These are phyloP conservation scores for Dictyostelium citrinum DNA, from an alignment of 78 protist genomes.

Conservation along the genomic window DNA sequence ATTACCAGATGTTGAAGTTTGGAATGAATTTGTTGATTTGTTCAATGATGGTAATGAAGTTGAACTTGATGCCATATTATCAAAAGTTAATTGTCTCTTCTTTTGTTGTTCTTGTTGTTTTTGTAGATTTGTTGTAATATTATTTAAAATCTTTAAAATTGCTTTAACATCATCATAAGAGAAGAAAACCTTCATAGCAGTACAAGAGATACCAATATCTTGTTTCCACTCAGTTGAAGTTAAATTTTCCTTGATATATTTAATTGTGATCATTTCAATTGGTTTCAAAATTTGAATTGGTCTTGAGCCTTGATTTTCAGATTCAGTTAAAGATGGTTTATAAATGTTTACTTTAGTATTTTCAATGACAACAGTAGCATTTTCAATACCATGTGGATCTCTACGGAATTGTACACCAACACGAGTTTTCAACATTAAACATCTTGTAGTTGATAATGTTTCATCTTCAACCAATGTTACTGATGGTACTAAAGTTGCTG, in stretches of 20 bases:
- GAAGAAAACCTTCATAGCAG: constrained; percentile 33
- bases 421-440: constrained; percentile 22
- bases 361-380: constrained; percentile 15
- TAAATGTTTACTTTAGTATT: constrained; percentile 44
- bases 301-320: constrained; percentile 32
- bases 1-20: neutral
- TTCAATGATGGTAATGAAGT: neutral
- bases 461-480: constrained; percentile 69
- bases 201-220: neutral
- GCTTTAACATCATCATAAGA: constrained; percentile 58
- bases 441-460: constrained; percentile 27
- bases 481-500: neutral
- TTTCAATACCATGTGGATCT: constrained; percentile 65
- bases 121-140: constrained; percentile 1
- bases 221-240: constrained; percentile 43
- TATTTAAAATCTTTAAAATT: constrained; percentile 12
- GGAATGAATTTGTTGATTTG: neutral
- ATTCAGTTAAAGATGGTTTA: neutral
- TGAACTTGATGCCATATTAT: constrained; percentile 4
- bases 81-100: neutral
- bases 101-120: constrained; percentile 4
- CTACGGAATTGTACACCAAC: constrained; percentile 19
- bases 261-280: constrained; percentile 23
- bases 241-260: constrained; percentile 31
- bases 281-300: constrained; percentile 67